Percentiles rank a stretch among this genome's conserved stretches.
phyloP scores from a whole-genome alignment of 2,329 filamentous ascomycete genomes.

The Amauroascus niger region DNA sequence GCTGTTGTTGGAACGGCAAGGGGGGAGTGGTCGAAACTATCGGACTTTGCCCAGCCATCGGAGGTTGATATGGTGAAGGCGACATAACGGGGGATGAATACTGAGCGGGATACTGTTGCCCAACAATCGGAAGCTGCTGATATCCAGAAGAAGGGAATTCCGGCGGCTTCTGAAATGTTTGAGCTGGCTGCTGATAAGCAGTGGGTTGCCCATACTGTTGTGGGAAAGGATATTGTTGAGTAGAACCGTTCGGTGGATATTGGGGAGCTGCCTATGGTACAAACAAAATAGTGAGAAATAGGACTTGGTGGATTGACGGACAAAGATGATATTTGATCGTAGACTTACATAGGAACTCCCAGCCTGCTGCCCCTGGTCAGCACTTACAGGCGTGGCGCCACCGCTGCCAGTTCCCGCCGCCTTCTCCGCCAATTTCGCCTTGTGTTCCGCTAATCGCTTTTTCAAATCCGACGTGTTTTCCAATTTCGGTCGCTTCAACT shows the following conservation, averaged over 20 bases:
- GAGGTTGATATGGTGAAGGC: slow-evolving; percentile 25
- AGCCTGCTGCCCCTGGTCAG: slow-evolving; percentile 41
- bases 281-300: slow-evolving; percentile 10
- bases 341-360: slow-evolving; percentile 50
- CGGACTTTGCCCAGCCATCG: slow-evolving; percentile 25
- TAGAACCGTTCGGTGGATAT: slow-evolving; percentile 39
- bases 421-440: slow-evolving; percentile 53
- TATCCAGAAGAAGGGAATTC: slow-evolving; percentile 24
- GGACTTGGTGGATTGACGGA: background rate
- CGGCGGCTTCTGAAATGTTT: slow-evolving; percentile 17
- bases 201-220: slow-evolving; percentile 36
- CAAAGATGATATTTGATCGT: slow-evolving; percentile 1
- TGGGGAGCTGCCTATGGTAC: slow-evolving; percentile 32
- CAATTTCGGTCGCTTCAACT: slow-evolving; percentile 56
- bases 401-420: slow-evolving; percentile 48
- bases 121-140: slow-evolving; percentile 29
- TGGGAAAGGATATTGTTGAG: slow-evolving; percentile 31
- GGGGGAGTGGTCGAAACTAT: slow-evolving; percentile 37
- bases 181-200: slow-evolving; percentile 37
- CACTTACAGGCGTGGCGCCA: slow-evolving; percentile 47
- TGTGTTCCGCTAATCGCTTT: slow-evolving; percentile 67
- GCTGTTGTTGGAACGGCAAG: slow-evolving; percentile 36
- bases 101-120: slow-evolving; percentile 29
- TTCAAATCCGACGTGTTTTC: slow-evolving; percentile 71
- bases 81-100: slow-evolving; percentile 28